These are phyloP conservation scores for Solanum dulcamara DNA, from an alignment of 257 asterid species.

Conservation along the genomic window DNA sequence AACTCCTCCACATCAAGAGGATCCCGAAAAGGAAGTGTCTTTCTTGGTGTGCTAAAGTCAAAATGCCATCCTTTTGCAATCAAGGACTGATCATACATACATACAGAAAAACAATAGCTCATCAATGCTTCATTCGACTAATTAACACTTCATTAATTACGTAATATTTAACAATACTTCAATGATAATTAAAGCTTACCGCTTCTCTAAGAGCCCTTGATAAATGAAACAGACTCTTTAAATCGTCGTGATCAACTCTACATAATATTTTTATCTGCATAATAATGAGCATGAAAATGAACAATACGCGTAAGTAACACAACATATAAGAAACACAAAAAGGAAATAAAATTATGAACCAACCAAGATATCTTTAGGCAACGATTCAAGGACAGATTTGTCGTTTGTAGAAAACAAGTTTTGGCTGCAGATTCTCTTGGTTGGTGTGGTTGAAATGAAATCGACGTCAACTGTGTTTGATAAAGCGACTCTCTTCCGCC, in stretches of 20 bases:
- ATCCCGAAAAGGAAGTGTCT: constrained; percentile 25
- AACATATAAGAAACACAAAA: neutral
- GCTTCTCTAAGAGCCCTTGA: constrained; percentile 54
- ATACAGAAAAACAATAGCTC: neutral
- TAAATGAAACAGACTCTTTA: constrained; percentile 47
- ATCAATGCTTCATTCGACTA: neutral
- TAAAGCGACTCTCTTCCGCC: constrained; percentile 45
- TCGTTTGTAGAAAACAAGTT: neutral
- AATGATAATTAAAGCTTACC: constrained; percentile 21
- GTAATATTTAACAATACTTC: neutral
- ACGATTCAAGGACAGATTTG: constrained; percentile 31
- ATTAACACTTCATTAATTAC: neutral
- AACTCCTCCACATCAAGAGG: constrained; percentile 5
- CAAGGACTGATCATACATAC: constrained; percentile 32
- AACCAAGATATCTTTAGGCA: constrained; percentile 68
- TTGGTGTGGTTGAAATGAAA: neutral
- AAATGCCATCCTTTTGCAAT: constrained; percentile 56
- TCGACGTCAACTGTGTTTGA: neutral
- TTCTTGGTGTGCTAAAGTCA: constrained; percentile 51
- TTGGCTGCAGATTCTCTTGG: constrained; percentile 23
- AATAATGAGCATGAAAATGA: neutral
- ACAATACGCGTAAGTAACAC: neutral
- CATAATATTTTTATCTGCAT: constrained; percentile 58
- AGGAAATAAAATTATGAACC: neutral
- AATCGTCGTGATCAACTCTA: constrained; percentile 81